A percentile compares a stretch with the other conserved stretches of the same genome.
Evolutionary conservation across 2,329 filamentous ascomycete genomes (phyloP).

Genomic region (Trichoderma breve): DNA sequence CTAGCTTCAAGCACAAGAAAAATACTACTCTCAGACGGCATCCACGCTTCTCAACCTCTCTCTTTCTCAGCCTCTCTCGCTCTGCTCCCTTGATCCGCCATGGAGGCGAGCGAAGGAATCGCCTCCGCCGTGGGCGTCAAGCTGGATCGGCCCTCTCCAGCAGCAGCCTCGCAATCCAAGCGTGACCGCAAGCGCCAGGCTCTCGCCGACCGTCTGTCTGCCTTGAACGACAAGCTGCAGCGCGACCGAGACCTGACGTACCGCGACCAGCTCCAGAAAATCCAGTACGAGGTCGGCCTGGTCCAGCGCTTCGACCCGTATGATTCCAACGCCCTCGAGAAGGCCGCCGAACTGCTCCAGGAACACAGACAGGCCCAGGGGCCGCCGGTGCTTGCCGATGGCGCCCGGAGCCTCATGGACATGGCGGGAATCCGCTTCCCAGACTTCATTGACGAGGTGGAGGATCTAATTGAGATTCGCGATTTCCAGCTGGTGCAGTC

Average conservation of each 20-base stretch:
- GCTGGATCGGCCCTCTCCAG: slow-evolving; percentile 38
- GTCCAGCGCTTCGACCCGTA: slow-evolving; percentile 86
- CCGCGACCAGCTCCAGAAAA: slow-evolving; percentile 81
- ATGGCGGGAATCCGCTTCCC: slow-evolving; percentile 83
- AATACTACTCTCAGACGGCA: not conserved
- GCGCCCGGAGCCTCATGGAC: slow-evolving; percentile 58
- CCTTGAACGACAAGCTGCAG: slow-evolving; percentile 74
- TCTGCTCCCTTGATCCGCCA: slow-evolving; percentile 24
- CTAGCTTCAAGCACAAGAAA: not conserved
- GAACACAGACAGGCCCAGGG: slow-evolving; percentile 50
- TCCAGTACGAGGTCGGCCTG: slow-evolving; percentile 87
- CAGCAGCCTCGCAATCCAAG: slow-evolving; percentile 62
- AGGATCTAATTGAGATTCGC: slow-evolving; percentile 81
- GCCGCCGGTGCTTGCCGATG: slow-evolving; percentile 39
- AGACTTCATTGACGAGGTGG: slow-evolving; percentile 81
- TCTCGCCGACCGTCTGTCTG: slow-evolving; percentile 73
- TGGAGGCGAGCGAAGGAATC: slow-evolving; percentile 42
- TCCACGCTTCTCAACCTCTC: not conserved
- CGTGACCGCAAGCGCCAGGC: slow-evolving; percentile 85
- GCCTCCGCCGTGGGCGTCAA: slow-evolving; percentile 34
- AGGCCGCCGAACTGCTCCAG: slow-evolving; percentile 62
- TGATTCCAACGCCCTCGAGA: slow-evolving; percentile 66
- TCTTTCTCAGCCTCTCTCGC: not conserved
- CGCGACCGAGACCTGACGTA: slow-evolving; percentile 81
- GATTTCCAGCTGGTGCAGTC: slow-evolving; percentile 80